These are phyloP conservation scores for Coniochaeta pulveracea DNA, from an alignment of 2,329 filamentous ascomycete genomes.

Conservation along the genomic window DNA sequence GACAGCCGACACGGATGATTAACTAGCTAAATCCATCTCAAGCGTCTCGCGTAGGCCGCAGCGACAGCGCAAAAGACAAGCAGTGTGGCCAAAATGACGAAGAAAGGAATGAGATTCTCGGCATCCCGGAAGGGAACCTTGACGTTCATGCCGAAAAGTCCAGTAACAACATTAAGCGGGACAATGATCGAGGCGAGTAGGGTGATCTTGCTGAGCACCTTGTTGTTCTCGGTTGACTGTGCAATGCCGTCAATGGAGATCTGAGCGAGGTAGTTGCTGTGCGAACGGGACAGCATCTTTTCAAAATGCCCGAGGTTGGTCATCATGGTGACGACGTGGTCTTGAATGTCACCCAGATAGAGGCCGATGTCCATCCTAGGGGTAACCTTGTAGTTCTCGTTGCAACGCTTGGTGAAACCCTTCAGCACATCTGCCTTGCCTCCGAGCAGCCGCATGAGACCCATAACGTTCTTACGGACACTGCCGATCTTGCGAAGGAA, in stretches of 20 bases:
- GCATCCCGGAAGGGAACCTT: constrained; percentile 49
- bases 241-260: constrained; percentile 85
- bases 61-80: constrained; percentile 36
- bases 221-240: constrained; percentile 79
- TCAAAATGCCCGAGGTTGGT: constrained; percentile 92
- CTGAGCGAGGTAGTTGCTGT: constrained; percentile 94
- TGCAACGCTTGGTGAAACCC: constrained; percentile 97
- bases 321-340: constrained; percentile 99
- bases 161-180: constrained; percentile 84
- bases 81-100: constrained; percentile 40
- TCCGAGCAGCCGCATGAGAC: constrained; percentile 80
- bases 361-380: constrained; percentile 93
- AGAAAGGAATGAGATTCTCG: constrained; percentile 43
- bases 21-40: constrained; percentile 4
- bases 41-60: constrained; percentile 30
- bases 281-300: constrained; percentile 88
- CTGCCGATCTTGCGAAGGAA: constrained; percentile 84
- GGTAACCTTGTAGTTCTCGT: constrained; percentile 91
- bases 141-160: constrained; percentile 84
- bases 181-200: constrained; percentile 92
- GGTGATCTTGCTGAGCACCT: constrained; percentile 88
- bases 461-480: constrained; percentile 90
- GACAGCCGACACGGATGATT: no score
- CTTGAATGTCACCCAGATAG: constrained; percentile 94
- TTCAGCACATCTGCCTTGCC: constrained; percentile 98